These are phyloP conservation scores for Paxillus involutus DNA, from an alignment of 768 basidiomycete genomes.

Conservation along the genomic window DNA sequence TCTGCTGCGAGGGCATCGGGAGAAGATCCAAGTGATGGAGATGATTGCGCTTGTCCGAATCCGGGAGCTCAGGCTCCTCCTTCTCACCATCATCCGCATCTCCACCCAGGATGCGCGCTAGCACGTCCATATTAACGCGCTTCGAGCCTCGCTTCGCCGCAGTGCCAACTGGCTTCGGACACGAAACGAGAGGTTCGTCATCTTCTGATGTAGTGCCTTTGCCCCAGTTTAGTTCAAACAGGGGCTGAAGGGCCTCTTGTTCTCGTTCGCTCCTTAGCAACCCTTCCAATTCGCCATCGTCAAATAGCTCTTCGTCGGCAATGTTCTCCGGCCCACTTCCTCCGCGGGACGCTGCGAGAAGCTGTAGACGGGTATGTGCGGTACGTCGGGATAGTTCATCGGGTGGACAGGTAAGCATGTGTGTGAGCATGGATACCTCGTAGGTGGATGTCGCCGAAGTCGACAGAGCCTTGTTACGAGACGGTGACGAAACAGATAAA, in stretches of 20 bases:
- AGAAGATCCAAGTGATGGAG: conserved; percentile 11
- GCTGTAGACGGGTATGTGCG: conserved; percentile 64
- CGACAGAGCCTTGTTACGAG: not conserved
- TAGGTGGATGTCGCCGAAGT: conserved; percentile 9
- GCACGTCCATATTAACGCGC: conserved; percentile 57
- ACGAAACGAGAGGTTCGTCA: conserved; percentile 6
- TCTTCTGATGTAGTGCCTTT: conserved; percentile 25
- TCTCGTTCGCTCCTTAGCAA: conserved; percentile 56
- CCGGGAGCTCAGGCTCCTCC: conserved; percentile 16
- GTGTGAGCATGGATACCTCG: conserved; percentile 42
- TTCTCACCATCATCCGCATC: conserved; percentile 23
- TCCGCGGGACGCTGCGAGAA: conserved; percentile 58
- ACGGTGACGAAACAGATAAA: conserved; percentile 26
- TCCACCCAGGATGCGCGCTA: conserved; percentile 48
- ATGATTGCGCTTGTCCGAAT: conserved; percentile 22
- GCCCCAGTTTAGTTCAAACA: conserved; percentile 39
- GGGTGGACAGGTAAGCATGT: conserved; percentile 51
- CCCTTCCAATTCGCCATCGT: conserved; percentile 64
- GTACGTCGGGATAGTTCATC: conserved; percentile 25
- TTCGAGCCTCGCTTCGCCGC: conserved; percentile 33
- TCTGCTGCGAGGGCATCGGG: conserved; percentile 7
- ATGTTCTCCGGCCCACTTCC: conserved; percentile 51
- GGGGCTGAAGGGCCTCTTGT: conserved; percentile 38
- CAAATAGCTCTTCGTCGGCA: conserved; percentile 71
- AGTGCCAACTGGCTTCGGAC: not conserved